These are phyloP conservation scores for Lojkania enalia DNA, from an alignment of 2,329 filamentous ascomycete species.

Conservation along the genomic window DNA sequence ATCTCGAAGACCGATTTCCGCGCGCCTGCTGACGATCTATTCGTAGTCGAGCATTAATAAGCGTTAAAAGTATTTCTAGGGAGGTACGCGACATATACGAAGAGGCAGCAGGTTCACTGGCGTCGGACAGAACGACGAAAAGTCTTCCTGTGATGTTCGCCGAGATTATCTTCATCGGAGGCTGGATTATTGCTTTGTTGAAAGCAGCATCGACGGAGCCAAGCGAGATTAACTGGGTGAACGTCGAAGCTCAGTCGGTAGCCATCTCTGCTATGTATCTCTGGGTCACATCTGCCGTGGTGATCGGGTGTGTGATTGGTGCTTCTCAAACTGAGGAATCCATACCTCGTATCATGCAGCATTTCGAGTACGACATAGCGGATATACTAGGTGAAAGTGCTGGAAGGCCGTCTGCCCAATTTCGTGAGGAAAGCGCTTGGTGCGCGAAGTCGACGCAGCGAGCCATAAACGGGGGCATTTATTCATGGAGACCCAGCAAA, in stretches of 20 bases:
- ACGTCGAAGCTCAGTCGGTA: constrained; percentile 21
- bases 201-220: constrained; percentile 23
- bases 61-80: not conserved
- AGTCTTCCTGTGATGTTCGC: constrained; percentile 20
- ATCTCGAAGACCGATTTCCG: not conserved
- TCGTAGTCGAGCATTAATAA: constrained; percentile 6
- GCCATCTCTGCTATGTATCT: constrained; percentile 24
- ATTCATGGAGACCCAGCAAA: constrained; percentile 21
- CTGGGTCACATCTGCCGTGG: constrained; percentile 22
- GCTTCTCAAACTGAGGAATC: constrained; percentile 22
- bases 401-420: constrained; percentile 14
- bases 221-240: constrained; percentile 21
- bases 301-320: constrained; percentile 19
- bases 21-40: not conserved
- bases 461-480: constrained; percentile 17
- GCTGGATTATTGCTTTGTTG: constrained; percentile 22
- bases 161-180: constrained; percentile 22
- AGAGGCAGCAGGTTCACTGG: constrained; percentile 18
- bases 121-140: constrained; percentile 20
- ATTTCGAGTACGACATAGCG: constrained; percentile 16
- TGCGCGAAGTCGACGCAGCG: constrained; percentile 13
- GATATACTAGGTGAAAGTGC: constrained; percentile 2
- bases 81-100: constrained; percentile 16
- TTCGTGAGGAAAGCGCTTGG: constrained; percentile 15
- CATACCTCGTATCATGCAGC: constrained; percentile 20